Conservation (phyloP, 1,139 yeast species). For the Sugiyamaella sp. region DNA sequence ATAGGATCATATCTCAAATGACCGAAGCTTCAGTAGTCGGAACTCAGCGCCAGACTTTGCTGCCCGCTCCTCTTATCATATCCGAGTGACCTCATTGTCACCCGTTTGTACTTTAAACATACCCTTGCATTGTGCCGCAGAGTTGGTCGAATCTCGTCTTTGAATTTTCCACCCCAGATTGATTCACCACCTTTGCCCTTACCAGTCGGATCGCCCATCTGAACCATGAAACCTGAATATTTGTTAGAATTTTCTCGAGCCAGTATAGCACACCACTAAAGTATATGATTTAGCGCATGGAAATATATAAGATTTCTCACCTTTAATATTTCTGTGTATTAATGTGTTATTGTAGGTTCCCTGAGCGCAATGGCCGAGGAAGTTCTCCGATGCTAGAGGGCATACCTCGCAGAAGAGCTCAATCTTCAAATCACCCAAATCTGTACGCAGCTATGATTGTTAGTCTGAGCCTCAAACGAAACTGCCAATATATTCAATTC, state of each 20-base stretch:
- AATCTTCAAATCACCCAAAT: constrained; percentile 46
- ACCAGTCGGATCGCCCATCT: constrained; percentile 55
- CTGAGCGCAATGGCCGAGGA: constrained; percentile 53
- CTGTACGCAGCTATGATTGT: constrained; percentile 42
- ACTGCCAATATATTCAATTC: not conserved
- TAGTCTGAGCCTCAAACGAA: no score
- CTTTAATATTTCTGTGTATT: constrained; percentile 50
- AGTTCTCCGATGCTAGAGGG: constrained; percentile 49
- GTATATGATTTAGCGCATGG: no score
- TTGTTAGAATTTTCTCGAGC: not conserved
- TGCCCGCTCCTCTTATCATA: not conserved
- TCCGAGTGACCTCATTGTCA: not conserved
- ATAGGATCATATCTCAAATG: no score
- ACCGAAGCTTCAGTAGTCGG: no score
- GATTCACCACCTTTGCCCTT: constrained; percentile 57
- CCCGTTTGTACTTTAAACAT: constrained; percentile 29
- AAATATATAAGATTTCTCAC: constrained; percentile 34
- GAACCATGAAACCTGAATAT: constrained; percentile 47
- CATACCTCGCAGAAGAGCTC: constrained; percentile 48
- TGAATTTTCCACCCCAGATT: constrained; percentile 53
- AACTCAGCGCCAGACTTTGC: no score
- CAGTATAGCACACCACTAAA: no score
- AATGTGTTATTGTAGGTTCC: constrained; percentile 49
- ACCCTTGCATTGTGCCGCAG: constrained; percentile 50
- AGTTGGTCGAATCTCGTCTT: constrained; percentile 51